Conservation (phyloP, 768 basidiomycete genomes). For the Amanita brunnescens region DNA sequence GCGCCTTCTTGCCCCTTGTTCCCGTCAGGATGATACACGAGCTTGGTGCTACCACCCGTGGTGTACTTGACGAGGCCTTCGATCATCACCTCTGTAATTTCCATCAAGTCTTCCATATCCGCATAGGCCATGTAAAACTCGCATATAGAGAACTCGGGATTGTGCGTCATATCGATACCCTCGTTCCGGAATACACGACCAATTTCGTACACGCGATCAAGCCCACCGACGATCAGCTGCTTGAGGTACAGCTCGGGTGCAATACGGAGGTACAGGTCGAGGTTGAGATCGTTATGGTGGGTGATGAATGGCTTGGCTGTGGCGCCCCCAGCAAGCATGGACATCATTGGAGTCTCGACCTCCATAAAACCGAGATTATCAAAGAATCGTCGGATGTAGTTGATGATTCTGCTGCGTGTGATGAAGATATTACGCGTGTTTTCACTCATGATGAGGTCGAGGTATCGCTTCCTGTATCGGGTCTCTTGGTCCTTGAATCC, state of each 20-base stretch:
- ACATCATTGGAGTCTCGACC: conserved; percentile 98
- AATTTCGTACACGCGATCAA: conserved; percentile 98
- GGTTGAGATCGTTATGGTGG: conserved; percentile 96
- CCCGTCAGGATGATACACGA: conserved; percentile 90
- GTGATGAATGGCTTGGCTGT: conserved; percentile 99
- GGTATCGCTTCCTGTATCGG: conserved; percentile 96
- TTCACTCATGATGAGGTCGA: conserved; percentile 94
- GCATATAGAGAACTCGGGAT: conserved; percentile 98
- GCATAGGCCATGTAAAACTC: conserved; percentile 99
- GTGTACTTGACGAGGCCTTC: conserved; percentile 87
- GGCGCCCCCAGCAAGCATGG: conserved; percentile 92
- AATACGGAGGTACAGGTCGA: conserved; percentile 94
- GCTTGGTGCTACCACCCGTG: conserved; percentile 68
- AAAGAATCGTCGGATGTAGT: conserved; percentile 87
- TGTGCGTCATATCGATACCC: conserved; percentile 97
- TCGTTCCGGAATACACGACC: conserved; percentile 98
- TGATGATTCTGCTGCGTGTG: conserved; percentile 82
- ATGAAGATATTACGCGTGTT: conserved; percentile 85
- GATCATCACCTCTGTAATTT: conserved; percentile 84
- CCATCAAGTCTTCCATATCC: conserved; percentile 98
- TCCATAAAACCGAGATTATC: conserved; percentile 93
- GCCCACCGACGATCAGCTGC: conserved; percentile 92
- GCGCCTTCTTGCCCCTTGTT: conserved; percentile 66
- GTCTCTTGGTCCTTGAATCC: conserved; percentile 97
- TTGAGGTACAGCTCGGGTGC: conserved; percentile 98